Conservation (phyloP, 73 alveolate genomes). For the Tetrahymena borealis region DNA sequence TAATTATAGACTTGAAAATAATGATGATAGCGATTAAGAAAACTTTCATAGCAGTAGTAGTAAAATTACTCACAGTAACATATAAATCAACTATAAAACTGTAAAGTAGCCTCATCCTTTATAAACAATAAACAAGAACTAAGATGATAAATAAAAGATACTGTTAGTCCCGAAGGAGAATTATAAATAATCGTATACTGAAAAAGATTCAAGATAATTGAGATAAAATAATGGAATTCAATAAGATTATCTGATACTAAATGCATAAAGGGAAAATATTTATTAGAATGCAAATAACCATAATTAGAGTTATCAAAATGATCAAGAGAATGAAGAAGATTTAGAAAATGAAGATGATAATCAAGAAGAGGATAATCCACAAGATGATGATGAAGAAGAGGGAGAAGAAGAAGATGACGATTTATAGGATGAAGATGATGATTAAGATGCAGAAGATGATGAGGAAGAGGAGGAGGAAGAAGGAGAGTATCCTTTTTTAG, state of each 20-base stretch:
- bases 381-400: neutral
- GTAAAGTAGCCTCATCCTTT: neutral
- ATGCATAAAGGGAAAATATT: neutral
- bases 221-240: too few relatives aligned
- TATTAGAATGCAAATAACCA: neutral
- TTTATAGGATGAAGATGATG: neutral
- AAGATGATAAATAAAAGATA: neutral
- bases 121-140: neutral
- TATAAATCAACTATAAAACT: neutral
- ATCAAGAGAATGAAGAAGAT: neutral
- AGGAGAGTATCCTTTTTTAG: neutral
- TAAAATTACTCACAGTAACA: neutral
- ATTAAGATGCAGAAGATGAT: neutral
- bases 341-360: neutral
- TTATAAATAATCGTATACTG: neutral
- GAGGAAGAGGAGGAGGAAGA: neutral
- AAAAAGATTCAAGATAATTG: neutral
- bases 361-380: neutral
- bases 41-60: neutral
- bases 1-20: neutral
- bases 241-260: too few relatives aligned
- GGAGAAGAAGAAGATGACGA: neutral
- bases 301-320: neutral
- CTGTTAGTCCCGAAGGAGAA: neutral
- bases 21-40: neutral